Evolutionary conservation across 1,284 basidiomycete genomes (phyloP).

Genomic region (Termitomyces sp.): DNA sequence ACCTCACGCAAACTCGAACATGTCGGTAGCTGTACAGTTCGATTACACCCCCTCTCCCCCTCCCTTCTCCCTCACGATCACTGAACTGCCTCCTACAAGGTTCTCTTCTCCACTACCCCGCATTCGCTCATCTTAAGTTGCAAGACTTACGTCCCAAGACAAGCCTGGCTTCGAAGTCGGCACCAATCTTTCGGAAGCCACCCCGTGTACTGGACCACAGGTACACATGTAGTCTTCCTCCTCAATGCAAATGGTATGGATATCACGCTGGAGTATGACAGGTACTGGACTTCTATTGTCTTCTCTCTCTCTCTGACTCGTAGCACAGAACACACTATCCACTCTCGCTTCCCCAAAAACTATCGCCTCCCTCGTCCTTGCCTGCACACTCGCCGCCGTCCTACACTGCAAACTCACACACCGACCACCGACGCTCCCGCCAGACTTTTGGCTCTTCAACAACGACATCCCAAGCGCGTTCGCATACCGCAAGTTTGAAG

Average conservation of each 20-base stretch:
- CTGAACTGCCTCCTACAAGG: slow-evolving; percentile 46
- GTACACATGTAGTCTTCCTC: slow-evolving; percentile 65
- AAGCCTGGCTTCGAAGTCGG: slow-evolving; percentile 37
- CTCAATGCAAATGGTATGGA: slow-evolving; percentile 74
- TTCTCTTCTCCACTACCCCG: slow-evolving; percentile 56
- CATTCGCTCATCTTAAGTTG: slow-evolving; percentile 67
- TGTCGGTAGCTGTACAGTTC: slow-evolving; percentile 50
- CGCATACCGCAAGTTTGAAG: slow-evolving; percentile 42
- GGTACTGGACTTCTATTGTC: too few species aligned
- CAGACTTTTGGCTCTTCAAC: slow-evolving; percentile 13
- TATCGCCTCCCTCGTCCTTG: slow-evolving; percentile 6
- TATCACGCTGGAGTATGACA: slow-evolving; percentile 68
- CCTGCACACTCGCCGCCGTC: slow-evolving; percentile 1
- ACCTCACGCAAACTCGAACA: slow-evolving; percentile 33
- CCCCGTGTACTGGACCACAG: slow-evolving; percentile 59
- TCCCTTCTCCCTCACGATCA: slow-evolving; percentile 74
- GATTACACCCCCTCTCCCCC: slow-evolving; percentile 60
- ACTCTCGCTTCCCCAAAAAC: not conserved
- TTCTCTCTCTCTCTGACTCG: not conserved
- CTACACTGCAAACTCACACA: slow-evolving; percentile 7
- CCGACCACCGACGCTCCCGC: slow-evolving; percentile 7
- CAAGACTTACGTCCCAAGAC: slow-evolving; percentile 75
- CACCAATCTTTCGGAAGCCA: too few species aligned
- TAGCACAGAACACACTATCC: not conserved
- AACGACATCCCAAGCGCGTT: slow-evolving; percentile 11